Evolutionary conservation across 2,329 filamentous ascomycete genomes (phyloP).

Genomic region (Elsinoe fawcettii): DNA sequence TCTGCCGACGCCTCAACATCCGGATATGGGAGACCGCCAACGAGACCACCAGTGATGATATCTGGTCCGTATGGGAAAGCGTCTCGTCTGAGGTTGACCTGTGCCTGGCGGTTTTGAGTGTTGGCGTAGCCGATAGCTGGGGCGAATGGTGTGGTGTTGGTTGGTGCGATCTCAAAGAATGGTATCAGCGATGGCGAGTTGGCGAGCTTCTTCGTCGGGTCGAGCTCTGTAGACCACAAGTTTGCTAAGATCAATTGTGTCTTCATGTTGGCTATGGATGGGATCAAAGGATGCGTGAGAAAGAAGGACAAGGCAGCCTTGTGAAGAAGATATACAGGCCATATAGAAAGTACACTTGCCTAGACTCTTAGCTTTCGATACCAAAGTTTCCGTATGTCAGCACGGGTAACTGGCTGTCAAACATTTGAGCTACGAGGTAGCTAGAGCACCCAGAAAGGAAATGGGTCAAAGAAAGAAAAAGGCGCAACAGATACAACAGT

Average conservation of each 20-base stretch:
- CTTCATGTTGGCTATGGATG: not conserved
- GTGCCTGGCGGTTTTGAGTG: not conserved
- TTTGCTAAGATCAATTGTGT: not conserved
- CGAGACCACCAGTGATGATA: not conserved
- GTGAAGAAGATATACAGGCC: not conserved
- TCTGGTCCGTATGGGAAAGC: conserved; percentile 10
- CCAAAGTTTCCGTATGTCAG: not conserved
- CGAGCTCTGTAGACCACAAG: not conserved
- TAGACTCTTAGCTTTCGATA: not conserved
- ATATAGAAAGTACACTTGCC: not conserved
- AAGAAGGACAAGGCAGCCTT: not conserved
- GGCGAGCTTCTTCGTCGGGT: conserved; percentile 4
- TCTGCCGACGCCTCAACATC: not conserved
- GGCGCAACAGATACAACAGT: not conserved
- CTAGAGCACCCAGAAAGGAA: not conserved
- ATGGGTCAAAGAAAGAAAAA: not conserved
- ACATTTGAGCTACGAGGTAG: not conserved
- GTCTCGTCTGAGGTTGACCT: not conserved
- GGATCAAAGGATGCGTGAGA: not conserved
- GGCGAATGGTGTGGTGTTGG: conserved; percentile 2
- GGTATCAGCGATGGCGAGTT: not conserved
- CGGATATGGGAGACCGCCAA: not conserved
- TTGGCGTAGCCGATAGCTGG: not conserved
- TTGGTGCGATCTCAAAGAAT: conserved; percentile 3
- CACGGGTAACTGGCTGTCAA: not conserved